Conservation (phyloP, 2,329 filamentous ascomycete species). For the Paecilomyces dactylethromorphus region DNA sequence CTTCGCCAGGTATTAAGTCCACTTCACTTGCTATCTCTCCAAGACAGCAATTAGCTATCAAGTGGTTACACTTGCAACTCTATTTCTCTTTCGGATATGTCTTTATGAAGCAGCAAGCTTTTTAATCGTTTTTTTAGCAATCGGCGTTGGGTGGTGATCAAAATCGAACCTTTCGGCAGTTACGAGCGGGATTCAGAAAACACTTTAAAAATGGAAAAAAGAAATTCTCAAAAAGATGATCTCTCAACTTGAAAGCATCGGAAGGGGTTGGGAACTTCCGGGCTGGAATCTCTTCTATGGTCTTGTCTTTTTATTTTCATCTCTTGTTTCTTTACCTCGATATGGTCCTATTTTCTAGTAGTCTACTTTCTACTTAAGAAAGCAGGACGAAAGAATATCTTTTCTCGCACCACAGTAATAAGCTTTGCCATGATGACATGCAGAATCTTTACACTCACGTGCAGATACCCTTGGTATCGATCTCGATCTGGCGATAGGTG, state of each 20-base stretch:
- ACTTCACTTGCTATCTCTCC: background rate
- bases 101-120: background rate
- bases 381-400: background rate
- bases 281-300: background rate
- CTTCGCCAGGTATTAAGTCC: conserved; percentile 10
- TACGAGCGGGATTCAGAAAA: background rate
- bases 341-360: background rate
- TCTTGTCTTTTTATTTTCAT: background rate
- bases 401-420: background rate
- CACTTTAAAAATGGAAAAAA: background rate
- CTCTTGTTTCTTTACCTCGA: background rate
- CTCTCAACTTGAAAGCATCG: background rate
- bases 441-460: background rate
- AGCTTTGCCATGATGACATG: background rate
- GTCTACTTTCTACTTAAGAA: background rate
- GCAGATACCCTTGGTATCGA: background rate
- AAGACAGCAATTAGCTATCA: background rate
- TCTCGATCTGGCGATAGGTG: background rate
- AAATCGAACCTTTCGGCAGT: background rate
- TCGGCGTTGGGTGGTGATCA: background rate
- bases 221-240: background rate
- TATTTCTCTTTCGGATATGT: background rate
- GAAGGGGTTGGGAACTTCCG: background rate
- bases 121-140: background rate
- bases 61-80: background rate